Percentiles rank a stretch among this genome's conserved stretches.
Evolutionary conservation across 768 basidiomycete genomes (phyloP).

Genomic region (Tulasnella sp.): DNA sequence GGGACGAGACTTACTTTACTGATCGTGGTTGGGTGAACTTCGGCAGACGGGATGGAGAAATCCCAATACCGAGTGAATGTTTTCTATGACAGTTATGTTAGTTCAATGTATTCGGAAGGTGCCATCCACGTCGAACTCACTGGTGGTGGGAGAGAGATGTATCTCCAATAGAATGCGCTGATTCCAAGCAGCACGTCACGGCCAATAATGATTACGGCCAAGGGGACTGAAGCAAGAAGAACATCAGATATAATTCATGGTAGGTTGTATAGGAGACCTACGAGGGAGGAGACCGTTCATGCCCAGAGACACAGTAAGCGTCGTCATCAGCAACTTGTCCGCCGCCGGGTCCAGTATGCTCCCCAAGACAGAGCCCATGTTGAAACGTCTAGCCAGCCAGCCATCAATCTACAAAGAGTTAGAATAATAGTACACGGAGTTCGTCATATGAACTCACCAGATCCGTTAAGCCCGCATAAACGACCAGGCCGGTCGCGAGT

Average conservation of each 20-base stretch:
- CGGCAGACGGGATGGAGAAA: slow-evolving; percentile 88
- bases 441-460: slow-evolving; percentile 37
- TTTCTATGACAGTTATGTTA: slow-evolving; percentile 42
- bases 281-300: slow-evolving; percentile 75
- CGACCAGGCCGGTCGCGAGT: slow-evolving; percentile 69
- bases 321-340: slow-evolving; percentile 93
- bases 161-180: slow-evolving; percentile 88
- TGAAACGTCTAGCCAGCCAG: slow-evolving; percentile 73
- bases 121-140: slow-evolving; percentile 36
- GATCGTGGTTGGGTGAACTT: slow-evolving; percentile 85
- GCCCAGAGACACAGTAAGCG: slow-evolving; percentile 74
- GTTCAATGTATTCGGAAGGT: background rate
- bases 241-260: background rate
- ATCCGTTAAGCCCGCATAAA: slow-evolving; percentile 89
- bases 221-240: slow-evolving; percentile 45
- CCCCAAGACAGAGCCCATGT: slow-evolving; percentile 85
- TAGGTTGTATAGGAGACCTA: slow-evolving; percentile 22
- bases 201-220: slow-evolving; percentile 79
- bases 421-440: background rate
- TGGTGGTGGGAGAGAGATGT: slow-evolving; percentile 75
- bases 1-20: slow-evolving; percentile 53
- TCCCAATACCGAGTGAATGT: slow-evolving; percentile 92
- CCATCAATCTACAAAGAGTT: slow-evolving; percentile 62
- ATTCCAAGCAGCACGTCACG: slow-evolving; percentile 77
- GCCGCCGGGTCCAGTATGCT: slow-evolving; percentile 95